phyloP scores from a whole-genome alignment of 352 stramenopile genomes.

The Globisporangium okanoganense region DNA sequence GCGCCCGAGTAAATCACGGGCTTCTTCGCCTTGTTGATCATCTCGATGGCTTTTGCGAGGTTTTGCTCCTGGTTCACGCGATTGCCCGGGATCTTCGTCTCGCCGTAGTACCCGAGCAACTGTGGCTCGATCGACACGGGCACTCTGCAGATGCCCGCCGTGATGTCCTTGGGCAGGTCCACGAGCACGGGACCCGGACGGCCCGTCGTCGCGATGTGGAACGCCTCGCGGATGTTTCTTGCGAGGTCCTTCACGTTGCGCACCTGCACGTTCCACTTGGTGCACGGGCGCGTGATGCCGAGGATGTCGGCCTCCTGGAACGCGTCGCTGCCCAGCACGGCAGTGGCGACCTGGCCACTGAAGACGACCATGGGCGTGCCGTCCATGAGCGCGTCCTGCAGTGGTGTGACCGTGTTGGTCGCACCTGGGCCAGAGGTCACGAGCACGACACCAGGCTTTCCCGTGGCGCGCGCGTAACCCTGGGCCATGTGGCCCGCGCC shows the following conservation, averaged over 20 bases:
- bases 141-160: constrained; percentile 69
- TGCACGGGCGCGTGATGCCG: constrained; percentile 88
- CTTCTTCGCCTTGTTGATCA: constrained; percentile 94
- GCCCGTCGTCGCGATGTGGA: constrained; percentile 93
- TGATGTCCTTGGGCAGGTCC: constrained; percentile 96
- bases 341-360: constrained; percentile 92
- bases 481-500: constrained; percentile 85
- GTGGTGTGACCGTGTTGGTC: constrained; percentile 93
- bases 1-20: constrained; percentile 95
- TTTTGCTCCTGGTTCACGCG: constrained; percentile 78
- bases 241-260: constrained; percentile 94
- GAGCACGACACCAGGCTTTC: constrained; percentile 90
- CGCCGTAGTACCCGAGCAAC: constrained; percentile 81
- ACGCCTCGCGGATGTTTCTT: constrained; percentile 94
- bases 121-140: constrained; percentile 70
- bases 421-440: constrained; percentile 92
- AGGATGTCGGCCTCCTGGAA: constrained; percentile 91
- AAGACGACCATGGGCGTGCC: constrained; percentile 94
- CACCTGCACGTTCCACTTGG: constrained; percentile 97
- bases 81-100: constrained; percentile 81
- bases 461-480: constrained; percentile 77
- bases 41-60: constrained; percentile 59
- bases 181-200: constrained; percentile 93
- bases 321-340: constrained; percentile 88
- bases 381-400: constrained; percentile 94